These are phyloP conservation scores for Scortechinia acanthostroma DNA, from an alignment of 2,329 filamentous ascomycete species.

Conservation along the genomic window DNA sequence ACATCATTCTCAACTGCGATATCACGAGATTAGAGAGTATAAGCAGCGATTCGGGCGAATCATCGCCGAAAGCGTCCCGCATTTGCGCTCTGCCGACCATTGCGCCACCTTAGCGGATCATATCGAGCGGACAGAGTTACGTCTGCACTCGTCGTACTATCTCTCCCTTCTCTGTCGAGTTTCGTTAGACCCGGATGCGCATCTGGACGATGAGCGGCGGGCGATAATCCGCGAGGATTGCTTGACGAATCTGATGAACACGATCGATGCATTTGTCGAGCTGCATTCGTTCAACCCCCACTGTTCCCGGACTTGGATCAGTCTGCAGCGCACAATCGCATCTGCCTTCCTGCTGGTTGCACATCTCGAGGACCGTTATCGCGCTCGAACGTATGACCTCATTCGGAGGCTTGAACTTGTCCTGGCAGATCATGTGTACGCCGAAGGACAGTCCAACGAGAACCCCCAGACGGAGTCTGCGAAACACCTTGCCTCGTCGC, in stretches of 20 bases:
- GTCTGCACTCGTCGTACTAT: not conserved
- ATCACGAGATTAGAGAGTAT: not conserved
- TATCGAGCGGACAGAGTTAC: constrained; percentile 1
- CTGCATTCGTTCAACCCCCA: not conserved
- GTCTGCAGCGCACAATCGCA: not conserved
- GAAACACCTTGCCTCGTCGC: not conserved
- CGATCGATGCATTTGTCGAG: not conserved
- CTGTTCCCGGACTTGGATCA: constrained; percentile 1
- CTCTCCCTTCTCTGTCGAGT: not conserved
- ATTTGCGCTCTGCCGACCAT: not conserved
- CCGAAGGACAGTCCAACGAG: not conserved
- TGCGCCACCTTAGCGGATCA: not conserved
- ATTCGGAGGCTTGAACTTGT: not conserved
- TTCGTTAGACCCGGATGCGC: constrained; percentile 11
- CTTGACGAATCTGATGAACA: not conserved
- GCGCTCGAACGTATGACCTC: not conserved
- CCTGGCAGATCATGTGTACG: constrained; percentile 1
- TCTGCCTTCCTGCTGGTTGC: not conserved
- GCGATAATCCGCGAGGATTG: constrained; percentile 1
- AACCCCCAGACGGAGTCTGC: not conserved
- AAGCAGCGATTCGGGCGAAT: not conserved
- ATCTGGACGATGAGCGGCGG: not conserved
- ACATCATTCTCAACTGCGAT: not conserved
- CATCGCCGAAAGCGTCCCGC: not conserved
- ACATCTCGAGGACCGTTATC: not conserved